Percentiles rank a stretch among this genome's conserved stretches.
These are phyloP conservation scores for Nymphaea colorata DNA, from an alignment of 164 flowering plant species.

Conservation along the genomic window DNA sequence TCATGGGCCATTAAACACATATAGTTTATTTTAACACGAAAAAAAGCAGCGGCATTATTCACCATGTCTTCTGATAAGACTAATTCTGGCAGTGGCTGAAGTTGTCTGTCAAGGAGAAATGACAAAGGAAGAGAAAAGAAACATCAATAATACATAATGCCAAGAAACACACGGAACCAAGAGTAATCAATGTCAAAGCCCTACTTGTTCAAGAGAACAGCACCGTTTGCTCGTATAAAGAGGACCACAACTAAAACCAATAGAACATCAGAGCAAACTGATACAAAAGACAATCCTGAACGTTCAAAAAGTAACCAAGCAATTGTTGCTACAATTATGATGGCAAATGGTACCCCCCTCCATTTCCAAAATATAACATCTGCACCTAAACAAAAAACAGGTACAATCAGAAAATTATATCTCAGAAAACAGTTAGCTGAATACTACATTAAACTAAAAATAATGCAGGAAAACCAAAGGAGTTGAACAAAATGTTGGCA, in stretches of 20 bases:
- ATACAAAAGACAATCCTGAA: constrained; percentile 68
- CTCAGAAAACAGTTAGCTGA: neutral
- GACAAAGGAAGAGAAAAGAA: neutral
- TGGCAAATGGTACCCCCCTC: constrained; percentile 47
- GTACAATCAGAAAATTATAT: neutral
- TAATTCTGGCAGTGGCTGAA: constrained; percentile 56
- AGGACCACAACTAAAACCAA: constrained; percentile 51
- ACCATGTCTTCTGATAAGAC: constrained; percentile 93
- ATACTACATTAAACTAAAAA: neutral
- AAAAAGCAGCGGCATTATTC: constrained; percentile 72
- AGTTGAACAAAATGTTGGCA: neutral
- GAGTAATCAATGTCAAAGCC: constrained; percentile 1
- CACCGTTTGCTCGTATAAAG: constrained; percentile 67
- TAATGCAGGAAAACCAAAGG: neutral
- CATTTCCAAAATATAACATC: constrained; percentile 78
- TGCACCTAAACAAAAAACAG: constrained; percentile 37
- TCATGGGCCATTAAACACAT: constrained; percentile 89
- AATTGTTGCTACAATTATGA: constrained; percentile 59
- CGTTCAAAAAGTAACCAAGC: constrained; percentile 74
- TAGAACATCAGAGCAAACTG: constrained; percentile 71
- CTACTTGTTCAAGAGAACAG: constrained; percentile 50
- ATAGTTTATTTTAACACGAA: constrained; percentile 76
- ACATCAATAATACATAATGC: neutral
- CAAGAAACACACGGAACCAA: neutral
- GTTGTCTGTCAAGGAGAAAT: constrained; percentile 36